Base-by-base conservation (phyloP, 208 protist species). In the Leptomonas seymouri region DNA sequence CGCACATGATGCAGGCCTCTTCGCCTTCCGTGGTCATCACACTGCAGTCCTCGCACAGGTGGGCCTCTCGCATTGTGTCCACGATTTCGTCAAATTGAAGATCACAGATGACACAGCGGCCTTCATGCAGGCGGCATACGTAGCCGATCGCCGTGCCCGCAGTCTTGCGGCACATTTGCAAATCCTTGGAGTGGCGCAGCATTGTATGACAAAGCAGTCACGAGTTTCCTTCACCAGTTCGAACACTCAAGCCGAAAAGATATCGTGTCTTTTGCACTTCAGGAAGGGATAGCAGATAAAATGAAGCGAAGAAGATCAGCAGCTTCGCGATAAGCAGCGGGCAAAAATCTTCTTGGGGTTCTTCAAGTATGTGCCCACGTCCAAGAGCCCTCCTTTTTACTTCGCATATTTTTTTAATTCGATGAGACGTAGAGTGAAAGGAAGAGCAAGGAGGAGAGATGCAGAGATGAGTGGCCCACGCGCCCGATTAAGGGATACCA, bases 41-140 rank as follows among this genome's bases (percentile, higher is more conserved):
- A 49, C 85, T 90, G 78, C 93, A 97, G 62, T 97, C 93, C 46
- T 93, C 87, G 76, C 93, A 97, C 28, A 97, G 67, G 67, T 87
- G 81, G 27, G 87, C 90, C 63, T 86, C 82, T 14, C 82, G 86
- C 91, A 94, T 96, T 3, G 87, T 87, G 30, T 82, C 80, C 5
- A 91, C 60, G 2, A 87, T 67, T 50, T 91, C 85, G 60, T 93
- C 86, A 51, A 90, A 88, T 67, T 91, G 82, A 6, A 91, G 67
- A 67, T 97, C 93, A 64, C 93, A 97, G 31, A 97, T 88, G 30
- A 94, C 85, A 55, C 93, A 97, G 28, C 89, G 88, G n/a, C 93
- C 93, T 45, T 97, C 90, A 67, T 94, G 88, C 61, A 91, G 81
- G 42, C 83, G 72, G 67, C 93, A 97, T 15, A 97, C 87, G 57